Percentiles rank a stretch among this genome's conserved stretches.
Conservation (phyloP, 768 basidiomycete species). For the Termitomyces eurrhizus region DNA sequence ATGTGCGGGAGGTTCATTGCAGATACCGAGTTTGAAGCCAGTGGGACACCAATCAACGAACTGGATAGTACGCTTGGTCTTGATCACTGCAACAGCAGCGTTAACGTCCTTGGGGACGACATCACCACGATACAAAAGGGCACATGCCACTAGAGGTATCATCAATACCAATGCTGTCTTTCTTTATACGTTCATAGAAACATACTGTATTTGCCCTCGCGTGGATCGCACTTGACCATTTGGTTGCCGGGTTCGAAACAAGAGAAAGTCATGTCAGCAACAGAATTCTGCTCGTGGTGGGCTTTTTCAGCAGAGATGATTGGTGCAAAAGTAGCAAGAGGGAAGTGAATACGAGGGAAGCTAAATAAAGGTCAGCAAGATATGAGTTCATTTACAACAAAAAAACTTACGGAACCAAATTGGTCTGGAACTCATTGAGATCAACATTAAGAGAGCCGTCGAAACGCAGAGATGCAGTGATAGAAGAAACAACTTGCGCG, state of each 20-base stretch:
- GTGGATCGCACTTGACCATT: constrained; percentile 94
- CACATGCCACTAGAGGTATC: constrained; percentile 73
- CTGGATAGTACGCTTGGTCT: constrained; percentile 97
- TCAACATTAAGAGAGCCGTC: constrained; percentile 98
- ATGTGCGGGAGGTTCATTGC: constrained; percentile 90
- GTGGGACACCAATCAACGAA: constrained; percentile 99
- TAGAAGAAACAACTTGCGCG: constrained; percentile 97
- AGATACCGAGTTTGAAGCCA: constrained; percentile 98
- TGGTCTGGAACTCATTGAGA: constrained; percentile 97
- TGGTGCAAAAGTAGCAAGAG: constrained; percentile 93
- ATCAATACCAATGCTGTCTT: constrained; percentile 10
- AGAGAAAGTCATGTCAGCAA: constrained; percentile 97
- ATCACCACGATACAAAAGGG: constrained; percentile 90
- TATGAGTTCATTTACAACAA: constrained; percentile 71
- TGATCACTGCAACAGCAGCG: constrained; percentile 88
- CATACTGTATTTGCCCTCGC: constrained; percentile 97
- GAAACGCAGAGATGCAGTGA: constrained; percentile 96
- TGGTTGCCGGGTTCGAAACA: constrained; percentile 98
- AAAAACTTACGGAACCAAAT: constrained; percentile 87
- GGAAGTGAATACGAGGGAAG: constrained; percentile 99
- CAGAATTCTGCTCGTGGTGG: constrained; percentile 94
- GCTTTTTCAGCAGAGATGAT: constrained; percentile 94
- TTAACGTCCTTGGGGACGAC: constrained; percentile 97
- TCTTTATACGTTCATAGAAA: constrained; percentile 12
- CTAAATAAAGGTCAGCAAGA: constrained; percentile 30